A percentile compares a stretch with the other conserved stretches of the same genome.
phyloP scores from a whole-genome alignment of 2,329 filamentous ascomycete species.

The Penicillium sclerotiorum region DNA sequence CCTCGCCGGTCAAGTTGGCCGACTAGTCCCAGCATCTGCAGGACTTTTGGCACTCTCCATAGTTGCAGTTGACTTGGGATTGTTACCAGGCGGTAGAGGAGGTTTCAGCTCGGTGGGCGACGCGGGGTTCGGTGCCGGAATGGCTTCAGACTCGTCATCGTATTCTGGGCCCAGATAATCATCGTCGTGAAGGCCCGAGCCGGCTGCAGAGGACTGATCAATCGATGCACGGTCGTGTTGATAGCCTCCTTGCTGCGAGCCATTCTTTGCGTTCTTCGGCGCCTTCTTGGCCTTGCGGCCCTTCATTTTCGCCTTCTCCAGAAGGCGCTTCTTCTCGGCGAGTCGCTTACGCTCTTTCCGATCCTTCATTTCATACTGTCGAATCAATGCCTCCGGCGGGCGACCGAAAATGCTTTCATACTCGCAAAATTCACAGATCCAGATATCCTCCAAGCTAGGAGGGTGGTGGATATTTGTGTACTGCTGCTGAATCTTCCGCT shows the following conservation, averaged over 20 bases:
- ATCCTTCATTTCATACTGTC: conserved; percentile 93
- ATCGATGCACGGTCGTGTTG: conserved; percentile 44
- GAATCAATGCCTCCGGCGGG: conserved; percentile 80
- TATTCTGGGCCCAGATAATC: conserved; percentile 54
- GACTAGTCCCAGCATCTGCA: conserved; percentile 33
- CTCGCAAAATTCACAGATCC: conserved; percentile 98
- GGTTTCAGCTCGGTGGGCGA: conserved; percentile 67
- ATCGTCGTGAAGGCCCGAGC: conserved; percentile 51
- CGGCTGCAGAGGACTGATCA: conserved; percentile 42
- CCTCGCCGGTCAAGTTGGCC: too few relatives aligned
- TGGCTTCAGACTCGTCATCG: conserved; percentile 51
- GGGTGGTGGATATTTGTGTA: conserved; percentile 76
- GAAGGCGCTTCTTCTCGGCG: conserved; percentile 78
- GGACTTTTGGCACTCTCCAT: conserved; percentile 24
- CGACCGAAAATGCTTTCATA: conserved; percentile 95
- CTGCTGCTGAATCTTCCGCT: conserved; percentile 75
- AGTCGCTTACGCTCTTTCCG: conserved; percentile 79
- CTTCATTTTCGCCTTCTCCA: conserved; percentile 95
- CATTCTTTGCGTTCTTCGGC: conserved; percentile 63
- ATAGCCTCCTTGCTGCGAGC: conserved; percentile 41
- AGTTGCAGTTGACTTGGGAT: conserved; percentile 22
- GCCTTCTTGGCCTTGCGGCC: conserved; percentile 85
- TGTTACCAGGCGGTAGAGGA: conserved; percentile 66
- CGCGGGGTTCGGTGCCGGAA: conserved; percentile 37
- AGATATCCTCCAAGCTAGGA: conserved; percentile 72